These are phyloP conservation scores for Alternaria infectoria DNA, from an alignment of 2,329 filamentous ascomycete genomes.

Conservation along the genomic window DNA sequence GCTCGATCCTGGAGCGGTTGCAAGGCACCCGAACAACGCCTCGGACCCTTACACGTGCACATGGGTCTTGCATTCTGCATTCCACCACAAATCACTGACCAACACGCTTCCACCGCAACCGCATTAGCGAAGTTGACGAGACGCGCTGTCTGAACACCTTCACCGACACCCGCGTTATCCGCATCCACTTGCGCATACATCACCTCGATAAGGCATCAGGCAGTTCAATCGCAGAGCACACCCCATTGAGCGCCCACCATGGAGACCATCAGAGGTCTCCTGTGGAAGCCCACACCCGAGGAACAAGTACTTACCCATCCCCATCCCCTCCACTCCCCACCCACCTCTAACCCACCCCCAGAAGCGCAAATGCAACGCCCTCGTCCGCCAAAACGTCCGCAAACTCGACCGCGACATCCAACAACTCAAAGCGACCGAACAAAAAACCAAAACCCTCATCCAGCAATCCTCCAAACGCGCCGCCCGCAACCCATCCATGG, in stretches of 20 bases:
- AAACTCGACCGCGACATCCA: conserved; percentile 93
- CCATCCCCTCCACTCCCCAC: background rate
- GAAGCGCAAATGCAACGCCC: conserved; percentile 93
- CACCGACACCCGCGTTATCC: conserved; percentile 4
- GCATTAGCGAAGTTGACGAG: background rate
- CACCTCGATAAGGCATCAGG: background rate
- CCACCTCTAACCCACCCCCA: conserved; percentile 49
- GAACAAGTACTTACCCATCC: conserved; percentile 71
- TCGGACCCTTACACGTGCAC: conserved; percentile 14
- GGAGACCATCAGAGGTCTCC: conserved; percentile 85
- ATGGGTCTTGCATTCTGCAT: too few species aligned
- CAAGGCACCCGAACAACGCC: conserved; percentile 23
- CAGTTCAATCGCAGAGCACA: background rate
- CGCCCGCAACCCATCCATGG: conserved; percentile 78
- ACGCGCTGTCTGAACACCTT: background rate
- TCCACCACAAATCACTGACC: background rate
- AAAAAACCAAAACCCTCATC: conserved; percentile 78
- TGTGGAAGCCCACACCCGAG: conserved; percentile 91
- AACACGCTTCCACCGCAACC: background rate
- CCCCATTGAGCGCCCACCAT: conserved; percentile 56
- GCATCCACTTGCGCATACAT: conserved; percentile 1
- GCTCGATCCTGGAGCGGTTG: conserved; percentile 16
- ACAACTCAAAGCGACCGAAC: conserved; percentile 76
- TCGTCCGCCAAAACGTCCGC: conserved; percentile 88
- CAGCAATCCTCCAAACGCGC: conserved; percentile 80